These are phyloP conservation scores for Hypholoma sublateritium DNA, from an alignment of 768 basidiomycete species.

Conservation along the genomic window DNA sequence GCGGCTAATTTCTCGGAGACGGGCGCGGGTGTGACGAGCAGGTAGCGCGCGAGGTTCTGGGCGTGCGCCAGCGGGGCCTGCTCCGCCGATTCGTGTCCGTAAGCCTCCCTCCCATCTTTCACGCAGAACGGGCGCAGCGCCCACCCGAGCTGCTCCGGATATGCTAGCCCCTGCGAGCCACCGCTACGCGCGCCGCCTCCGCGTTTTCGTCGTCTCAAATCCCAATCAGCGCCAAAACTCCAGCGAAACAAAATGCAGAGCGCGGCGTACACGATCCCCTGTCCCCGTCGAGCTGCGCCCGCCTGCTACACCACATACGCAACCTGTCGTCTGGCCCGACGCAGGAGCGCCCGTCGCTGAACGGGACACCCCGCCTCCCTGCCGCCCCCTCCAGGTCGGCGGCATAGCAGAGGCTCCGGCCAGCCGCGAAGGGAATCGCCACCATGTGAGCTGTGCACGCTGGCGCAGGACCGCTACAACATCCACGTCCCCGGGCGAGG, in stretches of 20 bases:
- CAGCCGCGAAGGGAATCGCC: constrained; percentile 41
- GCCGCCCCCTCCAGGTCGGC: constrained; percentile 35
- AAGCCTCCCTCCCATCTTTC: constrained; percentile 42
- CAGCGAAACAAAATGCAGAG: constrained; percentile 20
- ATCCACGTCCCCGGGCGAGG: constrained; percentile 27
- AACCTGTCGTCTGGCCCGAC: constrained; percentile 27
- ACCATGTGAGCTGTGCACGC: constrained; percentile 37
- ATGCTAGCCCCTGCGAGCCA: constrained; percentile 45
- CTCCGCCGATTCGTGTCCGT: constrained; percentile 41
- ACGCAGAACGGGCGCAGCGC: constrained; percentile 44
- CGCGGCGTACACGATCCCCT: constrained; percentile 37
- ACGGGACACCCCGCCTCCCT: constrained; percentile 24
- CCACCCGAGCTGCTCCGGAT: constrained; percentile 46
- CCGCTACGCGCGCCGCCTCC: constrained; percentile 42
- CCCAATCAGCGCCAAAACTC: constrained; percentile 24
- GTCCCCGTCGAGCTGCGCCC: constrained; percentile 36
- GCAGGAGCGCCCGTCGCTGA: constrained; percentile 29
- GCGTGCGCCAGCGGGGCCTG: constrained; percentile 45
- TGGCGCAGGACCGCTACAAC: constrained; percentile 35
- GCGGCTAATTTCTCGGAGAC: constrained; percentile 38
- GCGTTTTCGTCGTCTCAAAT: constrained; percentile 43
- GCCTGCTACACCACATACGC: constrained; percentile 36
- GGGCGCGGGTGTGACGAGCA: constrained; percentile 45
- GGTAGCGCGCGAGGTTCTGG: constrained; percentile 49
- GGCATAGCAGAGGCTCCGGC: constrained; percentile 42